Base-by-base conservation (phyloP, 768 basidiomycete genomes). In the Lanmaoa pseudosensibilis region DNA sequence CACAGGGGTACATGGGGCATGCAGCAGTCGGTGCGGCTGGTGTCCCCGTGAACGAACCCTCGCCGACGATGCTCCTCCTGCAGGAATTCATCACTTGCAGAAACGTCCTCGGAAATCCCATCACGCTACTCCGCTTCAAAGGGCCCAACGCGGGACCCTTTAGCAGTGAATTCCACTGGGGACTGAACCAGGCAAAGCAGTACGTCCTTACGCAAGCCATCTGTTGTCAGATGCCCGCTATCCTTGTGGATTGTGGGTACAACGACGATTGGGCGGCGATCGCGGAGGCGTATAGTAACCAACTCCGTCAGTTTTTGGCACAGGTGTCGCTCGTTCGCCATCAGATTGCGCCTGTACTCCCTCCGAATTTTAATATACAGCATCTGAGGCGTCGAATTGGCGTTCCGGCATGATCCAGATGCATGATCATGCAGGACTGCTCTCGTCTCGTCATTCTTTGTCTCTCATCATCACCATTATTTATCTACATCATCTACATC, bases 301-400 rank as follows among this genome's bases (percentile, higher is more conserved):
- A 70, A 5, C 50, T 70, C 10, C 59, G 69, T 13, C 69, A 73
- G 45, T 73, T 70, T 49, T 52, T 70, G 47, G 61, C 66, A 2
- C 69, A 71, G 58, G 62, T 72, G 34, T 72, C 71, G 39, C 48
- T 65, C 7, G 65, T 70, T 27, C 57, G 69, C 7, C 69, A 71
- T 53, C 69, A 70, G 53, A 69, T 70, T 13, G 60, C 61, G 5
- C 71, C 69, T 3, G 69, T 73, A 33, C 57, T 70, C 11, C 69
- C 69, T 4, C 69, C 71, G 2, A 71, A 71, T 21, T 70, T 70
- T 34, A 72, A 72, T 46, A 51, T 69, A 5, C 71, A 72, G 16
- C 71, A 69, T 47, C 37, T 71, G 52, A 72, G 69, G 21, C 69
- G 69, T 5, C 59, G 69, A 50, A 45, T 69, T 0, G 69, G 66